Percentiles rank a stretch among this genome's conserved stretches.
These are phyloP conservation scores for Apiotrichum brassicae DNA, from an alignment of 1,284 basidiomycete species.

Conservation along the genomic window DNA sequence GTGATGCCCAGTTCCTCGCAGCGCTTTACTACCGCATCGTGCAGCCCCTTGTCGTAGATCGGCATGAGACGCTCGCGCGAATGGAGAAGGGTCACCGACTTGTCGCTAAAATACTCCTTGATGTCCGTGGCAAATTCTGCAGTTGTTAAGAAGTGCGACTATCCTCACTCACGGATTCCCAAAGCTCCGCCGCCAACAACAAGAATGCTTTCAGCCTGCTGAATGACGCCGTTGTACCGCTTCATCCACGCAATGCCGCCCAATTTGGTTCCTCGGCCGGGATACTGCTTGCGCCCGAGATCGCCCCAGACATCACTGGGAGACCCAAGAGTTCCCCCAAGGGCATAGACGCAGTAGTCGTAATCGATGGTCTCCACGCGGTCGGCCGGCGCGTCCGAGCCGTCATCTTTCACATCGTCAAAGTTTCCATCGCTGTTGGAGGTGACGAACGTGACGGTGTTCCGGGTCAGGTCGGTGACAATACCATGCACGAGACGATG, in stretches of 20 bases:
- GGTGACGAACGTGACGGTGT: conserved; percentile 51
- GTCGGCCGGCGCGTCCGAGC: conserved; percentile 7
- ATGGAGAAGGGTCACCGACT: conserved; percentile 50
- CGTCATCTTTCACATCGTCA: conserved; percentile 12
- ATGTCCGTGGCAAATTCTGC: conserved; percentile 50
- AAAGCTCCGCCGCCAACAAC: conserved; percentile 49
- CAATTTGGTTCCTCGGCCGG: conserved; percentile 33
- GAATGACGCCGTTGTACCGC: conserved; percentile 31
- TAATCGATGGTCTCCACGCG: conserved; percentile 32
- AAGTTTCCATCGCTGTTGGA: conserved; percentile 14
- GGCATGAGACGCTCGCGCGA: conserved; percentile 48
- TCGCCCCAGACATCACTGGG: conserved; percentile 44
- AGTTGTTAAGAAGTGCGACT: neutral
- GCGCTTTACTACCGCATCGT: conserved; percentile 40
- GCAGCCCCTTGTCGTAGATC: conserved; percentile 46
- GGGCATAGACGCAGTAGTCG: conserved; percentile 49
- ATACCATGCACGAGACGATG: conserved; percentile 50
- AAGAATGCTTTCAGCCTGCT: conserved; percentile 43
- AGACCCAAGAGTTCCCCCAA: conserved; percentile 41
- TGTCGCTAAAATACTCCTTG: conserved; percentile 45
- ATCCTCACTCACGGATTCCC: conserved; percentile 46
- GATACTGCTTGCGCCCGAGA: conserved; percentile 2
- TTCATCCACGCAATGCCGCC: conserved; percentile 27
- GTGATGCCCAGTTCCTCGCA: conserved; percentile 46
- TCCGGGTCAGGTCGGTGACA: conserved; percentile 49